Evolutionary conservation across 768 basidiomycete species (phyloP).

Genomic region (Boletus tylopilopsis): DNA sequence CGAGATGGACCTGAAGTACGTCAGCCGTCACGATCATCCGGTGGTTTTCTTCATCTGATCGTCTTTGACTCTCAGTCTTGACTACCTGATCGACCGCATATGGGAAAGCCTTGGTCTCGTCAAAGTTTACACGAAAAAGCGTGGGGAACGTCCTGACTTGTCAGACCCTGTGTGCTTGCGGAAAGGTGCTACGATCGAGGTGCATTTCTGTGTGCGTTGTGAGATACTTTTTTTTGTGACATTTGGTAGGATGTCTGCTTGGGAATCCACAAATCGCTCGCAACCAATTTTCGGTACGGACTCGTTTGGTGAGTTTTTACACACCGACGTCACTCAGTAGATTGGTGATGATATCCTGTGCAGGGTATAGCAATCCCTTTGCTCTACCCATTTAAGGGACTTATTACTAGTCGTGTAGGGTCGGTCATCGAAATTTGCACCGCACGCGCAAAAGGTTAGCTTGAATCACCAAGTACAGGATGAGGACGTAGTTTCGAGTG

Average conservation of each 20-base stretch:
- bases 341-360: conserved; percentile 2
- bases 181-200: conserved; percentile 91
- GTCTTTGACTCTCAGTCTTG: conserved; percentile 42
- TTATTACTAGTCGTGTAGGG: conserved; percentile 48
- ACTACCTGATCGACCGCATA: conserved; percentile 70
- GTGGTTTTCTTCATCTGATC: not conserved
- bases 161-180: conserved; percentile 87
- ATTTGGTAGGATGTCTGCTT: conserved; percentile 76
- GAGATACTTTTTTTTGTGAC: not conserved
- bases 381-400: not conserved
- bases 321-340: not conserved
- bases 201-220: conserved; percentile 21
- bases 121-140: conserved; percentile 96
- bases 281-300: conserved; percentile 89
- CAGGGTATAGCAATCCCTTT: conserved; percentile 21
- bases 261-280: conserved; percentile 87
- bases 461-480: conserved; percentile 79
- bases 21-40: not conserved
- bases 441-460: conserved; percentile 93
- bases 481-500: conserved; percentile 87
- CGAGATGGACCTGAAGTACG: conserved; percentile 88
- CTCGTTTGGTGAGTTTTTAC: conserved; percentile 73
- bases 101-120: conserved; percentile 79
- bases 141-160: conserved; percentile 91
- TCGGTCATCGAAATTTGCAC: conserved; percentile 89